Evolutionary conservation across 345 rosid genomes (phyloP).

Genomic region (Lepidium aucheri): DNA sequence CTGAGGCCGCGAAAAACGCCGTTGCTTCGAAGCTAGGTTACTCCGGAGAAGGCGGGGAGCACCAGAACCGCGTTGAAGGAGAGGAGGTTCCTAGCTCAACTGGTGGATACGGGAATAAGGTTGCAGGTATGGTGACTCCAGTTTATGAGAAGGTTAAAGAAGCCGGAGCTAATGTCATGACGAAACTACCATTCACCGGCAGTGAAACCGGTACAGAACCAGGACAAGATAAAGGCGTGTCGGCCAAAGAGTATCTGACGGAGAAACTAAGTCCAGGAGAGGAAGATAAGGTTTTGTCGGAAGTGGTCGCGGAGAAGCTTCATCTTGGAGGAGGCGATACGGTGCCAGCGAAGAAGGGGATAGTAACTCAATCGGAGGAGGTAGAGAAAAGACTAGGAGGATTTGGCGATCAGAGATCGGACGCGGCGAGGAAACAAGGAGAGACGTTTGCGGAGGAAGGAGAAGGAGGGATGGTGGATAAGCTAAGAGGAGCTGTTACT

Average conservation of each 20-base stretch:
- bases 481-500: slow-evolving; percentile 46
- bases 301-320: slow-evolving; percentile 44
- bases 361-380: slow-evolving; percentile 52
- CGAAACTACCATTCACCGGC: slow-evolving; percentile 25
- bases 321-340: slow-evolving; percentile 11
- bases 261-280: slow-evolving; percentile 75
- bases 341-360: slow-evolving; percentile 22
- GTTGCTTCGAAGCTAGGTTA: slow-evolving; percentile 62
- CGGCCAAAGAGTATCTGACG: slow-evolving; percentile 40
- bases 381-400: slow-evolving; percentile 38
- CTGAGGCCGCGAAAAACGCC: slow-evolving; percentile 35
- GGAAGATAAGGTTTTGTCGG: slow-evolving; percentile 60
- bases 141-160: slow-evolving; percentile 42
- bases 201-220: background rate
- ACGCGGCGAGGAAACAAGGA: slow-evolving; percentile 11
- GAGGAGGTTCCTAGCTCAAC: background rate
- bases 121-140: slow-evolving; percentile 34
- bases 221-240: slow-evolving; percentile 40
- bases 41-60: slow-evolving; percentile 16
- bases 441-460: slow-evolving; percentile 18
- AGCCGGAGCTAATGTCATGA: slow-evolving; percentile 30
- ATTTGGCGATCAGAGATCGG: slow-evolving; percentile 16
- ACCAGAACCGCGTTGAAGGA: background rate
- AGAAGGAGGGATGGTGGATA: slow-evolving; percentile 36
- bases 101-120: slow-evolving; percentile 41